phyloP scores from a whole-genome alignment of 1,139 yeast genomes.

The Nakaseomyces kungkrabaensis region DNA sequence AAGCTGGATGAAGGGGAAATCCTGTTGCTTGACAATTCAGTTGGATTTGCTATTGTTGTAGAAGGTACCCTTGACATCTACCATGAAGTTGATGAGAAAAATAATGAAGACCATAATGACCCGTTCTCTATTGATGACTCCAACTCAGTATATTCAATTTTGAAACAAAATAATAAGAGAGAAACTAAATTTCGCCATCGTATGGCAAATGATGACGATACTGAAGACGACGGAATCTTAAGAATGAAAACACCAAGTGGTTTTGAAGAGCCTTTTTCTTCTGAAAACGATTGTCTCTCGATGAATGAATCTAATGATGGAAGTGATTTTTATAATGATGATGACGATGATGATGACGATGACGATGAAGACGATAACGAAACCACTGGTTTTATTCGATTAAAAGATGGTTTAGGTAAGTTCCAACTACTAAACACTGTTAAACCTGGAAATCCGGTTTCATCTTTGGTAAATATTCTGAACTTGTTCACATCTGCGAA shows the following conservation, averaged over 20 bases:
- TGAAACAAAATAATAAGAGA: background rate
- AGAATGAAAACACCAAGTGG: background rate
- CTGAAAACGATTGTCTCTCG: background rate
- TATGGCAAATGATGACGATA: background rate
- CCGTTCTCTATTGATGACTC: conserved; percentile 1
- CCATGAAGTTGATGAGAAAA: conserved; percentile 38
- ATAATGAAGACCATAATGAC: background rate
- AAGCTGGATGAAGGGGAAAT: conserved; percentile 71
- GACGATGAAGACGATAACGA: conserved; percentile 10
- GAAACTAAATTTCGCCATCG: background rate
- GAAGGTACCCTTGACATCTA: conserved; percentile 84
- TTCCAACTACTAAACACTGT: conserved; percentile 78
- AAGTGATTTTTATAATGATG: conserved; percentile 5
- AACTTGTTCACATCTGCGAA: conserved; percentile 45
- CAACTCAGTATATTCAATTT: conserved; percentile 2
- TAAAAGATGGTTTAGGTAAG: conserved; percentile 35
- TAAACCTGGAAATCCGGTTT: conserved; percentile 74
- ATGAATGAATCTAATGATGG: conserved; percentile 6
- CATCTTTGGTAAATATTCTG: conserved; percentile 71
- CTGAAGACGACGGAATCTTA: background rate
- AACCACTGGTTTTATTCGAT: conserved; percentile 32
- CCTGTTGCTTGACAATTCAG: conserved; percentile 56
- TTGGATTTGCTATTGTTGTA: conserved; percentile 89
- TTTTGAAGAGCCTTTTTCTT: background rate
- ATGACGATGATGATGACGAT: conserved; percentile 9